These are phyloP conservation scores for Breviolum minutum DNA, from an alignment of 73 alveolate genomes.

Conservation along the genomic window DNA sequence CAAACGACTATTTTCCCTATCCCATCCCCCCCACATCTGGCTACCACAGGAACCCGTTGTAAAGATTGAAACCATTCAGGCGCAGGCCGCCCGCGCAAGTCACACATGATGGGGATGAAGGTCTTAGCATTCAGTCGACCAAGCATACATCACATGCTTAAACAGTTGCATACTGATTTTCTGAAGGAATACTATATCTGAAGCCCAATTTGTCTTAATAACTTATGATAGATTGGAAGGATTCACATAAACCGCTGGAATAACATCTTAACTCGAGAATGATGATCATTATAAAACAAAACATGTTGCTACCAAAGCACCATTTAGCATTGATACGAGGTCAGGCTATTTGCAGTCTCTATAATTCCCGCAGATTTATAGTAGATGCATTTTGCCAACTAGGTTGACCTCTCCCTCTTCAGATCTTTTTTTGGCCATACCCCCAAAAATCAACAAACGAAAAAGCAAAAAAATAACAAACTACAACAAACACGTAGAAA, in stretches of 20 bases:
- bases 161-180: no score
- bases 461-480: not conserved
- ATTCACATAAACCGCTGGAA: not conserved
- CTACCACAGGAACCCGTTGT: slow-evolving; percentile 7
- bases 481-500: no score
- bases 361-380: no score
- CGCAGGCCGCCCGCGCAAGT: not conserved
- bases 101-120: slow-evolving; percentile 23
- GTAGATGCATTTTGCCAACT: no score
- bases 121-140: not conserved
- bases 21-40: no score
- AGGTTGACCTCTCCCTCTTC: no score
- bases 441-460: no score
- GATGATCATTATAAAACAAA: not conserved
- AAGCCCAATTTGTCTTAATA: not conserved
- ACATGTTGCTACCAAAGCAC: no score
- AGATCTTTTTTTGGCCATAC: no score
- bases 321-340: no score
- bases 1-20: not conserved
- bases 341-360: no score
- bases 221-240: not conserved
- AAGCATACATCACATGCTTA: no score
- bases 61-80: slow-evolving; percentile 21
- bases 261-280: not conserved
- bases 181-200: not conserved